Evolutionary conservation across 495 filamentous ascomycete species (phyloP).

Genomic region (Tuber melanosporum): DNA sequence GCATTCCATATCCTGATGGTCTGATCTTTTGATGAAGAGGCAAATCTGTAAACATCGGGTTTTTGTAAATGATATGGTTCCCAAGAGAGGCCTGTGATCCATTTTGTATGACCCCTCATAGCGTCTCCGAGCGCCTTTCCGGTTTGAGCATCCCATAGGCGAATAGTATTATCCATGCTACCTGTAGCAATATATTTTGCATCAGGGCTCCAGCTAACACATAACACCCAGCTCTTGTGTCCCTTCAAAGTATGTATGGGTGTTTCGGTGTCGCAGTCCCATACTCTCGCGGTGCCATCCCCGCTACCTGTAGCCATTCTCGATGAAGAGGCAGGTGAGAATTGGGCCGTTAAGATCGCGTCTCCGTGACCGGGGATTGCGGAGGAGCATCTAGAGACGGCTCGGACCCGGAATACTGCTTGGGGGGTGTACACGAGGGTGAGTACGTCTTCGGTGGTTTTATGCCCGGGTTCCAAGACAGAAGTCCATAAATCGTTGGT

Average conservation of each 20-base stretch:
- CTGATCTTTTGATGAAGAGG: constrained; percentile 82
- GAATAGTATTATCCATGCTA: constrained; percentile 85
- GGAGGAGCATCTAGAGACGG: constrained; percentile 81
- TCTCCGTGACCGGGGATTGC: constrained; percentile 87
- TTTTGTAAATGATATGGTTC: constrained; percentile 86
- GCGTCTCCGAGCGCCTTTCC: constrained; percentile 68
- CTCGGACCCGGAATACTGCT: constrained; percentile 87
- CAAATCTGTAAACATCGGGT: constrained; percentile 67
- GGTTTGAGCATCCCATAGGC: constrained; percentile 81
- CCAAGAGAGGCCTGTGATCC: constrained; percentile 83
- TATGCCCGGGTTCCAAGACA: constrained; percentile 56
- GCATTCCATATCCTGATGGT: constrained; percentile 87
- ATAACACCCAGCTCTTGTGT: constrained; percentile 88
- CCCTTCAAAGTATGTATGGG: constrained; percentile 84
- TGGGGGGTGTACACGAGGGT: constrained; percentile 80
- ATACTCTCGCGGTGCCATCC: constrained; percentile 86
- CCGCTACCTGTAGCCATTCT: constrained; percentile 84
- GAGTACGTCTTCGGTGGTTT: constrained; percentile 65
- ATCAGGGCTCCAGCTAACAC: constrained; percentile 78
- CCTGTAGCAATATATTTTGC: constrained; percentile 78
- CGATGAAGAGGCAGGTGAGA: constrained; percentile 74
- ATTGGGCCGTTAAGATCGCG: constrained; percentile 79
- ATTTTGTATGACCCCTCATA: constrained; percentile 85
- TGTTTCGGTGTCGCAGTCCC: constrained; percentile 93
- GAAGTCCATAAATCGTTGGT: constrained; percentile 70